Evolutionary conservation across 495 filamentous ascomycete genomes (phyloP).

Genomic region (Hypoxylon lienhwacheense): DNA sequence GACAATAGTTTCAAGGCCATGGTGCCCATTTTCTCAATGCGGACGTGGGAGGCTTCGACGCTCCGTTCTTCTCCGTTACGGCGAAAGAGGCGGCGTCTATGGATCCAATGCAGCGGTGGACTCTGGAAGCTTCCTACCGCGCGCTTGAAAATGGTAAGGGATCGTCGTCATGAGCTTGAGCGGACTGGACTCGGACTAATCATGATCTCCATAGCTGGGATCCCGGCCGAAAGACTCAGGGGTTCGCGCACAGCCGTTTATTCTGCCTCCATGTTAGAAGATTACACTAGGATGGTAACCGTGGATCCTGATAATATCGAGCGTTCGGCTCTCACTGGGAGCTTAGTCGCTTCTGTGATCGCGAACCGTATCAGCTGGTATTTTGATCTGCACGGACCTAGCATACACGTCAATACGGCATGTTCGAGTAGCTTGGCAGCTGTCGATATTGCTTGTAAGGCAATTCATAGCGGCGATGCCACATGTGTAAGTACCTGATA

Average conservation of each 20-base stretch:
- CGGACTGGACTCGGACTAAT: not conserved
- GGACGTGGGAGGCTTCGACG: constrained; percentile 51
- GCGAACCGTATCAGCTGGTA: constrained; percentile 20
- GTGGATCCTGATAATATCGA: constrained; percentile 23
- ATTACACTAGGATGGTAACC: constrained; percentile 23
- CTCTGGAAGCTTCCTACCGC: constrained; percentile 57
- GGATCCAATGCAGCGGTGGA: constrained; percentile 37
- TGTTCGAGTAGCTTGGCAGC: constrained; percentile 71
- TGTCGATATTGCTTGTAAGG: constrained; percentile 71
- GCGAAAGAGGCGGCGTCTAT: constrained; percentile 50
- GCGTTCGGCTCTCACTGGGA: constrained; percentile 3
- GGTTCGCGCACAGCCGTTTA: constrained; percentile 30
- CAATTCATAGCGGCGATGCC: constrained; percentile 57
- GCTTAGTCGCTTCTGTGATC: not conserved
- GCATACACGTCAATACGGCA: constrained; percentile 31
- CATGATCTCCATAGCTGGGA: constrained; percentile 33
- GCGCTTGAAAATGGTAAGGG: constrained; percentile 48
- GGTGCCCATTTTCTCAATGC: constrained; percentile 26
- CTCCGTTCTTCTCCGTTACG: constrained; percentile 59
- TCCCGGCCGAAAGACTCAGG: constrained; percentile 11
- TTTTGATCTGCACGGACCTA: constrained; percentile 25
- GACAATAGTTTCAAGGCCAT: not conserved
- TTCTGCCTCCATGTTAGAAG: constrained; percentile 23
- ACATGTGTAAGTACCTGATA: not conserved
- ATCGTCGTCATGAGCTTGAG: not conserved